phyloP scores from a whole-genome alignment of 2,329 filamentous ascomycete species.

The Sporothrix phasma region DNA sequence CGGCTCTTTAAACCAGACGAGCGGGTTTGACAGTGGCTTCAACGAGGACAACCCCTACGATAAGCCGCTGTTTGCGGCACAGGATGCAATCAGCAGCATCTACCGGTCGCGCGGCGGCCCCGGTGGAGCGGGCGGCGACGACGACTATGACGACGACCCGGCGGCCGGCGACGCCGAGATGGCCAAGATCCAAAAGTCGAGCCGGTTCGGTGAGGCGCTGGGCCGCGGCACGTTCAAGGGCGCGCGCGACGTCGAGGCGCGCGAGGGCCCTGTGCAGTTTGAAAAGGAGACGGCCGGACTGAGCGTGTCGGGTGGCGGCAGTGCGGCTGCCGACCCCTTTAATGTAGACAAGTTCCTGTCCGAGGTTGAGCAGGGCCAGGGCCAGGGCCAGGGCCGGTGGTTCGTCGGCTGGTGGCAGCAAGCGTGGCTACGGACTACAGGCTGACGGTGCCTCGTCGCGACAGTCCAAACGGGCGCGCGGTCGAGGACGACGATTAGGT shows the following conservation, averaged over 20 bases:
- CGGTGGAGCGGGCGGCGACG: slow-evolving; percentile 68
- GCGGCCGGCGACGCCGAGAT: slow-evolving; percentile 73
- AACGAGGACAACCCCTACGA: slow-evolving; percentile 98
- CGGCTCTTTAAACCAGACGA: slow-evolving; percentile 88
- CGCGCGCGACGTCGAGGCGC: slow-evolving; percentile 68
- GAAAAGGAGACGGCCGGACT: slow-evolving; percentile 57
- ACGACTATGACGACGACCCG: slow-evolving; percentile 64
- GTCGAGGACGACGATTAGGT: slow-evolving; percentile 61
- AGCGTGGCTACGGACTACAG: slow-evolving; percentile 68
- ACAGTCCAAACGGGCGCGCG: slow-evolving; percentile 61
- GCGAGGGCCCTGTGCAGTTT: slow-evolving; percentile 91
- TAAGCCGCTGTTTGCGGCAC: slow-evolving; percentile 90
- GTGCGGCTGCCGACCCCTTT: slow-evolving; percentile 57
- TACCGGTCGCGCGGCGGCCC: slow-evolving; percentile 72
- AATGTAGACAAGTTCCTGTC: slow-evolving; percentile 90
- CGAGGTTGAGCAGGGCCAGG: slow-evolving; percentile 53
- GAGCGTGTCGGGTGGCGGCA: not conserved
- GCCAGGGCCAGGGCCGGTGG: too few relatives aligned
- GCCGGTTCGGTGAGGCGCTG: slow-evolving; percentile 74
- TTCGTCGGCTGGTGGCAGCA: slow-evolving; percentile 30
- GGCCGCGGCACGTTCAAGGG: slow-evolving; percentile 90
- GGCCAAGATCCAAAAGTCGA: slow-evolving; percentile 76
- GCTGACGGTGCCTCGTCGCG: slow-evolving; percentile 36
- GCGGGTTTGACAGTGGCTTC: slow-evolving; percentile 82
- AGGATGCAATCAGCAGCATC: slow-evolving; percentile 89